Evolutionary conservation across 2,329 filamentous ascomycete species (phyloP), one percentile per base, ranked within the genome.

Genomic region (Cordyceps tenuipes): DNA sequence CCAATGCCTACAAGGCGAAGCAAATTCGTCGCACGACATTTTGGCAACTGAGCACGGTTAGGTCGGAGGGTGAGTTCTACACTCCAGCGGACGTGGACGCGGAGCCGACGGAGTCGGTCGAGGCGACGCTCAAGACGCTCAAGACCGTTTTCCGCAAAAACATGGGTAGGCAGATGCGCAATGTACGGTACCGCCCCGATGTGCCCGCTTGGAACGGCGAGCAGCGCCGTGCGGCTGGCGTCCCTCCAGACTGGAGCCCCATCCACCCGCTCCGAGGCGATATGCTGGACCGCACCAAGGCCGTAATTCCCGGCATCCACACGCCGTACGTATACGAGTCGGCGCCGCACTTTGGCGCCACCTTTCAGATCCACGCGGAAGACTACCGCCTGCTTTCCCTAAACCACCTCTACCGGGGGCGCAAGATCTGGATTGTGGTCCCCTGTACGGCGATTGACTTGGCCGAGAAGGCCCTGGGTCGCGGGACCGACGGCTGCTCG

Each of bases 241-340:
- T 75, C 7, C 73, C 73, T 4, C 23, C 49, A 6, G 67, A 69
- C 52, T 63, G 62, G 56, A 75, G 73, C 34, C 72, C 73, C 1
- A 73, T 75, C 29, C 69, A 75, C 54, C 73, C 73, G 9, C 59
- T 75, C 29, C 69, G 69, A 26, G 73, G 73, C 31, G 73, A 75
- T 65, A 69, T 69, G 49, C 64, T 75, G 46, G 71, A 75, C 59
- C 60, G 64, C 43, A 75, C 73, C 8, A 72, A 67, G 58, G 73
- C 72, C 54, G 67, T 74, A 39, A 73, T 75, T 6, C 73, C 73
- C 1, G 73, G 73, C 46, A 74, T 75, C 12, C 73, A 75, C 57
- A 75, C 73, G 2, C 73, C 73, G 2, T 75, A 75, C 55, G 73
- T 75, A 3, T 75, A 75, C 61, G 73, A 75, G 61, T 75, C 73